Percentiles rank a stretch among this genome's conserved stretches.
Conservation (phyloP, 805 yeast species). For the Isabelozyma rhagii region DNA sequence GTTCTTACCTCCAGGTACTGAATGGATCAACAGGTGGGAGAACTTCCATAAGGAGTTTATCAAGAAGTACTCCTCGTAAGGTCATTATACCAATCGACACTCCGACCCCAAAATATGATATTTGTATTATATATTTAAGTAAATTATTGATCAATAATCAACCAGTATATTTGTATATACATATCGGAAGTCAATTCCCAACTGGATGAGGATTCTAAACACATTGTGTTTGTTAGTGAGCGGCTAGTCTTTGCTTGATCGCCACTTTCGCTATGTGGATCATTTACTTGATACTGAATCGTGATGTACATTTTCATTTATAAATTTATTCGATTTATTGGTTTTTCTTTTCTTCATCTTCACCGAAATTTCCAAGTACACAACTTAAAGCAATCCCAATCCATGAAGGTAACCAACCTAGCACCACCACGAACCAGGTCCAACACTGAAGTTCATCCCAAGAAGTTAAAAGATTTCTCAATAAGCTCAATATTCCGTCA, state of each 20-base stretch:
- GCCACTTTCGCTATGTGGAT: too few species aligned
- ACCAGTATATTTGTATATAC: too few species aligned
- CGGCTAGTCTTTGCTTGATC: too few species aligned
- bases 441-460: constrained; percentile 74
- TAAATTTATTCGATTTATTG: not conserved
- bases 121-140: not conserved
- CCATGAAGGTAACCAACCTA: constrained; percentile 90
- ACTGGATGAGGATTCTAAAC: too few species aligned
- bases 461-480: constrained; percentile 54
- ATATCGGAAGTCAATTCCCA: too few species aligned
- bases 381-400: constrained; percentile 28
- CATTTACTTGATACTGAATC: too few species aligned
- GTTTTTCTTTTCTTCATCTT: not conserved
- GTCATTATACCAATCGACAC: not conserved
- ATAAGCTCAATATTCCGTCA: constrained; percentile 35
- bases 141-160: too few species aligned
- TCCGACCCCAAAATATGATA: not conserved
- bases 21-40: constrained; percentile 80
- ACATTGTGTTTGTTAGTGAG: too few species aligned
- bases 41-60: constrained; percentile 75
- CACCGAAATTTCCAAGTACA: constrained; percentile 25
- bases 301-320: too few species aligned
- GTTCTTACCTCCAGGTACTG: constrained; percentile 91
- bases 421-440: constrained; percentile 75
- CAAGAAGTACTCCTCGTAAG: constrained; percentile 35